Base-by-base conservation (phyloP, 202 grass and related monocot genomes). In the Thinopyrum obtusiflorum region DNA sequence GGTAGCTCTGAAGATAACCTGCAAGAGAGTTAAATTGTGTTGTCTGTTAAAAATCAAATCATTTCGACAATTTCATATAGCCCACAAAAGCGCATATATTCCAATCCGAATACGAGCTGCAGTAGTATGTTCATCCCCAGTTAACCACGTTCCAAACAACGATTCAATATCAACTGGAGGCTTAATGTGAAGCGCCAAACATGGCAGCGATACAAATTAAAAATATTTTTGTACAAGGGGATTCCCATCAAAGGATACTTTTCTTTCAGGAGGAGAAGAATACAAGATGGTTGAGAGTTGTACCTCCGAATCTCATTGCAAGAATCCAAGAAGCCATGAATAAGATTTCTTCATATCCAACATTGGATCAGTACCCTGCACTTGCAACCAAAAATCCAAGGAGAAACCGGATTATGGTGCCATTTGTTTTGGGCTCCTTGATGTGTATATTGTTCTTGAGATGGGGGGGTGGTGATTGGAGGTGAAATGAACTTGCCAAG, bases 361-460 rank as follows among this genome's bases (percentile, higher is more conserved):
- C n/a, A 36, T 26, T 42, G 49, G 29, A 84, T 78, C 28, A 26
- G n/a, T 42, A 47, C 33, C 44, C 12, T 68, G 61, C 42, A 78
- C 84, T 20, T 28, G 14, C 80, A 67, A 83, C 53, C 84, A 67
- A 73, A 5, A 59, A 80, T 65, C 17, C 42, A 79, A 78, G 12
- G 68, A 65, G 26, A 76, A 76, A 20, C 3, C 62, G 20, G 46
- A 66, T 27, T 66, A 53, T 20, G 14, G 28, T 77, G n/a, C 1
- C 28, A 29, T 65, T 47, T 76, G 4, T 63, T 83, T 83, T 32
- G 2, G 18, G 31, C 44, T 69, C n/a, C 44, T 35, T 36, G 28
- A 14, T 81, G 29, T 26, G 31, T 82, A 31, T 61, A 28, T 82
- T 36, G 28, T 25, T 61, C 18, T 71, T 28, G 13, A 35, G 49